Conservation (phyloP, 306 rosid genomes). For the Citrullus mucosospermus region DNA sequence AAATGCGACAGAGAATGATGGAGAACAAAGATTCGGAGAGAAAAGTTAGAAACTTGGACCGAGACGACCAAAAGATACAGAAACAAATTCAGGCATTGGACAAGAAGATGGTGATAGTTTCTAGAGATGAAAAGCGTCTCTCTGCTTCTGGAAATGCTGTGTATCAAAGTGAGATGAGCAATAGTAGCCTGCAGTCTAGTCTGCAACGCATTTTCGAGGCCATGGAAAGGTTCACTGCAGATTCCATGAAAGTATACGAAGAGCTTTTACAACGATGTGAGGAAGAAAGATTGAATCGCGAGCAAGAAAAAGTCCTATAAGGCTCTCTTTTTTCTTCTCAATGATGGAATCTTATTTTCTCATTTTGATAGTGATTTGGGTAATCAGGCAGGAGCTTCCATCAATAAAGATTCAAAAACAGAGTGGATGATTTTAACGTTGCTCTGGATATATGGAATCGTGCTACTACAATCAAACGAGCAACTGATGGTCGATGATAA, state of each 20-base stretch:
- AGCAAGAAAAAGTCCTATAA: constrained; percentile 31
- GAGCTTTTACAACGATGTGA: constrained; percentile 64
- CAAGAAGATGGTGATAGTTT: constrained; percentile 40
- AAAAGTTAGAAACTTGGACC: constrained; percentile 56
- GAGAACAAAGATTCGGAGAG: constrained; percentile 73
- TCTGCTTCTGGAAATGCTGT: constrained; percentile 47
- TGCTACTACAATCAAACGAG: background rate
- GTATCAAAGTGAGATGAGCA: constrained; percentile 68
- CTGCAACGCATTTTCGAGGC: constrained; percentile 87
- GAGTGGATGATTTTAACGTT: background rate
- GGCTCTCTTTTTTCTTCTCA: background rate
- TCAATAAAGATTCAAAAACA: background rate
- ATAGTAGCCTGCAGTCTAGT: constrained; percentile 57
- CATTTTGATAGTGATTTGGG: constrained; percentile 1
- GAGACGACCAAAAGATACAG: constrained; percentile 78
- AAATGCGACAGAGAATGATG: constrained; percentile 51
- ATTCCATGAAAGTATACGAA: constrained; percentile 59
- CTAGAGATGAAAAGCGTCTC: constrained; percentile 40
- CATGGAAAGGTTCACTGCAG: constrained; percentile 77
- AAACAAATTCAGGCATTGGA: constrained; percentile 84
- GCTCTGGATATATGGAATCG: background rate
- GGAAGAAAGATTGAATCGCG: constrained; percentile 37
- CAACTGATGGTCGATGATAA: background rate
- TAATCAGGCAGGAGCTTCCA: constrained; percentile 10
- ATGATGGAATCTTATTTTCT: background rate